These are phyloP conservation scores for Sphaerobolus stellatus DNA, from an alignment of 1,284 basidiomycete species.

Conservation along the genomic window DNA sequence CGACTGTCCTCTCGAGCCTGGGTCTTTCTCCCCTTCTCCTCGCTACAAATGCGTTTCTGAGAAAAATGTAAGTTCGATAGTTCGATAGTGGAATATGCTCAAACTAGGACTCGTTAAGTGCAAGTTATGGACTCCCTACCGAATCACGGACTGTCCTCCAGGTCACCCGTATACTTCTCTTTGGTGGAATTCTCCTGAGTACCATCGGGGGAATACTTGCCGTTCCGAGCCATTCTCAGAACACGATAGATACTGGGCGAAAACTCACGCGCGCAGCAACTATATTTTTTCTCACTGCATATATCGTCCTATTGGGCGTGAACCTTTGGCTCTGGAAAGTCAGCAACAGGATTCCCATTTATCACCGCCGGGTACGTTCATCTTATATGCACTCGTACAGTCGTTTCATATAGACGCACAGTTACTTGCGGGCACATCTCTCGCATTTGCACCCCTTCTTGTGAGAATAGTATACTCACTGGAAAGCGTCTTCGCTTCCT, in stretches of 20 bases:
- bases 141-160: not conserved
- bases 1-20: constrained; percentile 54
- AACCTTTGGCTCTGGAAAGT: constrained; percentile 46
- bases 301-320: constrained; percentile 42
- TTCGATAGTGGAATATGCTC: not conserved
- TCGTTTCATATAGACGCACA: constrained; percentile 22
- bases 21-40: constrained; percentile 56
- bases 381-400: not conserved
- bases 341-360: constrained; percentile 45
- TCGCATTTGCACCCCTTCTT: constrained; percentile 57
- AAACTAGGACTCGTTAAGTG: not conserved
- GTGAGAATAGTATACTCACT: constrained; percentile 55
- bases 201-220: not conserved
- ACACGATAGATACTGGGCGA: not conserved
- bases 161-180: not conserved
- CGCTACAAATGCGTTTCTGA: constrained; percentile 57
- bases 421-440: constrained; percentile 53
- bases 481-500: constrained; percentile 43
- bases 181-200: not conserved
- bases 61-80: constrained; percentile 63
- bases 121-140: not conserved
- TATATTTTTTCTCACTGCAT: constrained; percentile 50
- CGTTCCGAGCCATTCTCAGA: not conserved
- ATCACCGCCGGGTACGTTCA: constrained; percentile 44
- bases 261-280: constrained; percentile 31